Evolutionary conservation across 768 basidiomycete species (phyloP).

Genomic region (Podaxis pistillaris): DNA sequence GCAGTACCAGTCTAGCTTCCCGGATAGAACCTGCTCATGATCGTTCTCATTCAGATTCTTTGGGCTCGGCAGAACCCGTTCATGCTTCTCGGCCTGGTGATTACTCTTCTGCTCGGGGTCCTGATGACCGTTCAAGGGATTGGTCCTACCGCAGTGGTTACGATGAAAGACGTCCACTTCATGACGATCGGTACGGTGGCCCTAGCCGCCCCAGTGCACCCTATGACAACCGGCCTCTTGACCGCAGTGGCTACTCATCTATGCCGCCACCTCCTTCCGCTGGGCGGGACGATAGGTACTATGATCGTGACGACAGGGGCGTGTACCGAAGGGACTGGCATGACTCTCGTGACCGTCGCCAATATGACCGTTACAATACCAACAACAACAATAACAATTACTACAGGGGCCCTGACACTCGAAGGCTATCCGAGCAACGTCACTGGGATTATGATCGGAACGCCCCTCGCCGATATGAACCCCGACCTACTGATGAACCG

Average conservation of each 20-base stretch:
- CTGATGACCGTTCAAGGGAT: conserved; percentile 2
- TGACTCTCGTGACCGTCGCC: conserved; percentile 15
- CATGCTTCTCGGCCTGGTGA: conserved; percentile 8
- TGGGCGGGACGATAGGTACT: conserved; percentile 10
- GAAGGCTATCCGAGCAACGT: conserved; percentile 10
- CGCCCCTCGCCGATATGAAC: conserved; percentile 7
- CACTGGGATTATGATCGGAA: conserved; percentile 7
- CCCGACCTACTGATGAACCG: conserved; percentile 5
- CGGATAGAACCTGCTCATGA: conserved; percentile 2
- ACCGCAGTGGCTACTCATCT: conserved; percentile 9
- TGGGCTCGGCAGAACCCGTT: conserved; percentile 3
- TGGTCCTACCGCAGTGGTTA: conserved; percentile 9
- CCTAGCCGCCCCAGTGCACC: conserved; percentile 3
- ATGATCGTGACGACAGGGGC: conserved; percentile 14
- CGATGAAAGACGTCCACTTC: conserved; percentile 5
- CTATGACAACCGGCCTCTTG: conserved; percentile 7
- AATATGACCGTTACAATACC: conserved; percentile 11
- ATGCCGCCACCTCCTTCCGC: conserved; percentile 9
- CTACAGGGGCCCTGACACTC: conserved; percentile 7
- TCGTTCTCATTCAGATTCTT: neutral
- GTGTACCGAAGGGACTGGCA: conserved; percentile 15
- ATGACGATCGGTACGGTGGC: conserved; percentile 12
- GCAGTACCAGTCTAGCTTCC: neutral
- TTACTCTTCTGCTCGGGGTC: conserved; percentile 3
- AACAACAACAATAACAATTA: neutral